Conservation (phyloP, 768 basidiomycete species). For the Rhizopogon sp. region DNA sequence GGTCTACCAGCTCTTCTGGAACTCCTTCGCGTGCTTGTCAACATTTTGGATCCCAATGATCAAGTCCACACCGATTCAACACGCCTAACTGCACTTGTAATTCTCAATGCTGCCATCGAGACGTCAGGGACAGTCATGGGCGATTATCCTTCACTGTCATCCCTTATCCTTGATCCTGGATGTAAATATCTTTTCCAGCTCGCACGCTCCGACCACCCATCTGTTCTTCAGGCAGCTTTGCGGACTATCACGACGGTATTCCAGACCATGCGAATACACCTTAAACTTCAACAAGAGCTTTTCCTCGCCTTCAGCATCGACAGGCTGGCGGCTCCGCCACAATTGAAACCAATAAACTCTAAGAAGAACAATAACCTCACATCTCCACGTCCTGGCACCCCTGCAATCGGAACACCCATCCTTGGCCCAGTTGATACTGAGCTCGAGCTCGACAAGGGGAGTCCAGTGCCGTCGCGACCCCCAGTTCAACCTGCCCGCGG, state of each 20-base stretch:
- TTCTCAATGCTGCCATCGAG: conserved; percentile 86
- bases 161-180: conserved; percentile 79
- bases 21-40: conserved; percentile 89
- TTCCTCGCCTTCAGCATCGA: conserved; percentile 94
- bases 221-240: conserved; percentile 74
- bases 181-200: conserved; percentile 98
- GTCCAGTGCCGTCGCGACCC: conserved; percentile 48
- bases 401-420: conserved; percentile 38
- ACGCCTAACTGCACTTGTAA: conserved; percentile 79
- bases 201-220: conserved; percentile 82
- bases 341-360: conserved; percentile 20
- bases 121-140: conserved; percentile 73
- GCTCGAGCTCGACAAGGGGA: conserved; percentile 43
- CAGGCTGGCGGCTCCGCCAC: conserved; percentile 63
- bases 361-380: conserved; percentile 31
- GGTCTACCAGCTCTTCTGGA: conserved; percentile 92
- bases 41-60: conserved; percentile 92
- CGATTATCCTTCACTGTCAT: conserved; percentile 70
- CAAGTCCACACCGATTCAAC: conserved; percentile 96
- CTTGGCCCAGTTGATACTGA: conserved; percentile 33
- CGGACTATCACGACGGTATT: conserved; percentile 87
- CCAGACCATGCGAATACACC: conserved; percentile 75
- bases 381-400: conserved; percentile 53
- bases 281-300: conserved; percentile 94
- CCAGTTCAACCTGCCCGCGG: conserved; percentile 74